Conservation (phyloP, 2,329 filamentous ascomycete species). For the Aphanocladium album region DNA sequence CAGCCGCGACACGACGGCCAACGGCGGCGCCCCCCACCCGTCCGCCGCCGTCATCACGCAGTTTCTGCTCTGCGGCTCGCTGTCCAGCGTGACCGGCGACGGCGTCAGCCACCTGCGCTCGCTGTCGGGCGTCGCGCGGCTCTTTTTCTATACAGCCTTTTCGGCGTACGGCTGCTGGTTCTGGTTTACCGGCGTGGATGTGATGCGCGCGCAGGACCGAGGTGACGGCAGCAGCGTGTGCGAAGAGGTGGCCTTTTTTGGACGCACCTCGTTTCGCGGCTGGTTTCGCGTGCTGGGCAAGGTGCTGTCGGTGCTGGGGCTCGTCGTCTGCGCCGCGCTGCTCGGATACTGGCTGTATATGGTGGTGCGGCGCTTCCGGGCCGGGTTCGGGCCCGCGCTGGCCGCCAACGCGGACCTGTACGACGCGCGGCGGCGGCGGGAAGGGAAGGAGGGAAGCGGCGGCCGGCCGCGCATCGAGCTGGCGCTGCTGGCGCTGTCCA, state of each 20-base stretch:
- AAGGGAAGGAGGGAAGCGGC: not conserved
- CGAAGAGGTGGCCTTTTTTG: constrained; percentile 18
- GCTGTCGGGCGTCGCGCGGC: constrained; percentile 19
- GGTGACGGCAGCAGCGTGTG: not conserved
- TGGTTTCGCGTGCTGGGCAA: constrained; percentile 19
- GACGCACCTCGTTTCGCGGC: constrained; percentile 15
- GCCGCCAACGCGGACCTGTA: not conserved
- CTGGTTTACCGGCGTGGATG: constrained; percentile 20
- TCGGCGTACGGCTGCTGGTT: constrained; percentile 22
- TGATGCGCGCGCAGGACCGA: constrained; percentile 9
- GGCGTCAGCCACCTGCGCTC: constrained; percentile 19
- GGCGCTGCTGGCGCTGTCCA: constrained; percentile 17
- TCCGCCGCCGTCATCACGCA: constrained; percentile 21
- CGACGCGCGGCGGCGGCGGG: too few relatives aligned
- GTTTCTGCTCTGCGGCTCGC: constrained; percentile 22
- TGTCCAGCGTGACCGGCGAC: constrained; percentile 23
- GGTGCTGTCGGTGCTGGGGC: constrained; percentile 14
- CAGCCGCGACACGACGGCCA: constrained; percentile 5
- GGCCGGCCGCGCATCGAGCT: constrained; percentile 19
- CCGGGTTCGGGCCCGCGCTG: constrained; percentile 13
- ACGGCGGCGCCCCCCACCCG: constrained; percentile 1
- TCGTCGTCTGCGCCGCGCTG: constrained; percentile 16
- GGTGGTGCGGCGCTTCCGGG: constrained; percentile 11
- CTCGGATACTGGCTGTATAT: constrained; percentile 8
- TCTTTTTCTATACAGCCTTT: constrained; percentile 20